Base-by-base conservation (phyloP, 768 basidiomycete genomes). In the Russula abietina region DNA sequence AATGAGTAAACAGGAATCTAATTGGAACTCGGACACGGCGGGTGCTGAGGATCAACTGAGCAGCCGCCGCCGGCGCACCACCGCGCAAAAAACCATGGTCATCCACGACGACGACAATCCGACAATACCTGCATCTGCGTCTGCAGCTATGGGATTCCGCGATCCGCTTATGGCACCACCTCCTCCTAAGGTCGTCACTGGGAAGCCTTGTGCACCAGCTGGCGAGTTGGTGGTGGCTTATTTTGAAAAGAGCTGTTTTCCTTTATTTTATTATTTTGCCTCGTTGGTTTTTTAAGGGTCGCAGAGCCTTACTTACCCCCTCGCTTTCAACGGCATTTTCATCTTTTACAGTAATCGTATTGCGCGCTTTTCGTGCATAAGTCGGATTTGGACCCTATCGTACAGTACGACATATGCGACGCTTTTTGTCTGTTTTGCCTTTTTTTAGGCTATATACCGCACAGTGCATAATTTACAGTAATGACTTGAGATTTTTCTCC, bases 211-310 rank as follows among this genome's bases (percentile, higher is more conserved):
- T 75, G 81, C 89, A 16, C 83, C 88, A 0, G 80, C 93, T 48
- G 87, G 85, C 11, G 82, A 92, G 69, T 73, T 93, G 48, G 88
- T 93, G 48, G 88, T 91, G 17, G 89, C 89, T n/a, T 92, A 88
- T 73, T 93, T 93, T 68, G 88, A 92, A 26, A 59, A 56, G 65
- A 55, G 51, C 43, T 55, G 56, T 60, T 14, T 16, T 22, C 16
- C 0, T 32, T 51, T 51, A 4, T 30, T 22, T 41, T 17, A 41
- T 16, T 41, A 1, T 41, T 41, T 19, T 19, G 8, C 19, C 19
- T 41, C 41, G 19, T 41, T 50, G 8, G 49, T 8, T 30, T 30
- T 30, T 30, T n/a, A n/a, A n/a, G n/a, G n/a, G n/a, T n/a, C n/a
- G n/a, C n/a, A n/a, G n/a, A n/a, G n/a, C n/a, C n/a, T 32, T 32